Evolutionary conservation across 2,329 filamentous ascomycete genomes (phyloP), one percentile per base, ranked within the genome.

Genomic region (Pseudocercospora macadamiae): DNA sequence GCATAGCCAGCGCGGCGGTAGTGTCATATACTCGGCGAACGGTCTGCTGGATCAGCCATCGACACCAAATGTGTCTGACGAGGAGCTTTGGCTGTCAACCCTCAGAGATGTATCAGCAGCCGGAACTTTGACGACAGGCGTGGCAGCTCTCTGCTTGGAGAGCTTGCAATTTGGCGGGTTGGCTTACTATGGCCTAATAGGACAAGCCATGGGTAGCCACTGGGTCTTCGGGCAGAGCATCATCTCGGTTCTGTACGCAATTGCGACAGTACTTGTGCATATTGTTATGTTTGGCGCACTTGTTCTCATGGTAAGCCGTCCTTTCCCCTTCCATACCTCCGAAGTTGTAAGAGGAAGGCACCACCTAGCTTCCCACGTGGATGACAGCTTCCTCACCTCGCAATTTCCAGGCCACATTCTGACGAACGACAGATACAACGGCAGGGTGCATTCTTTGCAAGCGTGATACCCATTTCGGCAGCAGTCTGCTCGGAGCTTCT

Each of bases 11-110:
- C 64, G 64, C n/a, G 64, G 66, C 37, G 68, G 70, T 23, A 71
- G 68, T 18, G 65, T 73, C 26, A 69, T 74, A 51, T 65, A 69
- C 58, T 74, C 72, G n/a, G 71, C 70, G 2, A 75, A 73, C 55
- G 74, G 71, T 12, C 65, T 71, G 2, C 64, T 73, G 2, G 59
- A 65, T 9, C 68, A 73, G 34, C 66, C 70, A 6, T 60, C 47
- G 3, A 55, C 54, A 25, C 36, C 39, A 2, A 19, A 49, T 8
- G 18, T 23, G 3, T 45, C 59, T 5, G 37, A 18, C 26, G 57
- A 47, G 14, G 58, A 66, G 30, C 52, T 59, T n/a, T 60, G 55
- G 36, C n/a, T 64, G 25, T 54, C 60, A 26, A 54, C 68, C 14
- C 48, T 71, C 4, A 60, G 70, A 61, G 65, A 76, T 60, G 54